Evolutionary conservation across 345 rosid species (phyloP).

Genomic region (Sonneratia caseolaris): DNA sequence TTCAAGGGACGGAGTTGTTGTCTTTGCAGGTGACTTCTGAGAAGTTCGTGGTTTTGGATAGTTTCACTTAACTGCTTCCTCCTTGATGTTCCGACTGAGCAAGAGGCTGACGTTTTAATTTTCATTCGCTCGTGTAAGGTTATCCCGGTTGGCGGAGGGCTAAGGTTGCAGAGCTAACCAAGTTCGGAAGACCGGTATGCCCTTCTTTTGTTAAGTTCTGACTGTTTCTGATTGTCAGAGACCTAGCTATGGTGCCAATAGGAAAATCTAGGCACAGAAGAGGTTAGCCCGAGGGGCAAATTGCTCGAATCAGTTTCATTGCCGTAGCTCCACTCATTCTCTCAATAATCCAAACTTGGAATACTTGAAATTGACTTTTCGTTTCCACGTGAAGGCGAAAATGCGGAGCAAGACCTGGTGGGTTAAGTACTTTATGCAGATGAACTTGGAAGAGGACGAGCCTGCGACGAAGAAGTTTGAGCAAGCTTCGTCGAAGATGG

Average conservation of each 20-base stretch:
- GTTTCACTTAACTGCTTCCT: neutral
- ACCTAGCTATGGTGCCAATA: neutral
- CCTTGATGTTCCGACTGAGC: neutral
- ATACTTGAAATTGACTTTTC: neutral
- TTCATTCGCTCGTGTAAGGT: slow-evolving; percentile 28
- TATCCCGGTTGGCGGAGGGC: slow-evolving; percentile 75
- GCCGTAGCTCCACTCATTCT: neutral
- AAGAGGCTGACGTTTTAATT: neutral
- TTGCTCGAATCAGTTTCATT: neutral
- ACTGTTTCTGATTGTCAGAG: neutral
- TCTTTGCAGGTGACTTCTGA: slow-evolving; percentile 55
- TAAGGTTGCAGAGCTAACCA: slow-evolving; percentile 75
- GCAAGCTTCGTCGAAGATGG: slow-evolving; percentile 31
- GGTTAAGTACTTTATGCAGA: slow-evolving; percentile 31
- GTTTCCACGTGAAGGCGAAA: slow-evolving; percentile 21
- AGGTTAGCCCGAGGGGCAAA: neutral
- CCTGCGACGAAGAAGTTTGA: slow-evolving; percentile 30
- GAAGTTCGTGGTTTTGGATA: neutral
- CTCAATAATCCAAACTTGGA: neutral
- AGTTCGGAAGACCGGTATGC: slow-evolving; percentile 93
- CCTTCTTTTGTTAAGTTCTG: neutral
- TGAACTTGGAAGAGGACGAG: slow-evolving; percentile 35
- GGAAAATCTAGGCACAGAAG: neutral
- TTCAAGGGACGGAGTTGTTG: slow-evolving; percentile 61
- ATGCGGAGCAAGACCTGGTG: slow-evolving; percentile 42